These are phyloP conservation scores for Elsinoe perseae DNA, from an alignment of 2,329 filamentous ascomycete species.

Conservation along the genomic window DNA sequence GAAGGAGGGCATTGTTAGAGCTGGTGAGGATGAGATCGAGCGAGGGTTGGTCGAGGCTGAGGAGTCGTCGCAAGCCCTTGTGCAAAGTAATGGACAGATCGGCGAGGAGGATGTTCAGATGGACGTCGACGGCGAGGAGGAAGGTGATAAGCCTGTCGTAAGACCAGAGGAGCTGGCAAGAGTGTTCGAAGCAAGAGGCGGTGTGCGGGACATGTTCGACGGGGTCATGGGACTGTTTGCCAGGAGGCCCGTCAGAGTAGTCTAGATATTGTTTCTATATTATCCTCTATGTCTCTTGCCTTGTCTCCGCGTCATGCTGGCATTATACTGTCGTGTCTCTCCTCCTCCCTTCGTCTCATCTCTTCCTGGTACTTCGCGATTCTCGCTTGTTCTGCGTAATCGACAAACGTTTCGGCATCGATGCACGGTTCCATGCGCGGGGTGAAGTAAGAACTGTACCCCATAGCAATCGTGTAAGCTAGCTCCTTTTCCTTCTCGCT, in stretches of 20 bases:
- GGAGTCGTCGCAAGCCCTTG: neutral
- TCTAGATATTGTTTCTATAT: neutral
- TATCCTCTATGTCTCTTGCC: neutral
- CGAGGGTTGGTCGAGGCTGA: constrained; percentile 10
- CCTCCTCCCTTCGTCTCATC: neutral
- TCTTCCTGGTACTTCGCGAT: neutral
- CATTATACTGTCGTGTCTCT: neutral
- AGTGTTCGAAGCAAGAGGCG: constrained; percentile 61
- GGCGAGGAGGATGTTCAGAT: constrained; percentile 28
- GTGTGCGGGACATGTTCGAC: constrained; percentile 66
- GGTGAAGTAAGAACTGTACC: neutral
- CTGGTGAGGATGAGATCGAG: neutral
- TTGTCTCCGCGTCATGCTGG: neutral
- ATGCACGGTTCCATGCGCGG: neutral
- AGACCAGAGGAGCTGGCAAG: constrained; percentile 60
- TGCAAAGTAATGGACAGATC: neutral
- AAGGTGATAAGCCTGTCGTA: constrained; percentile 53
- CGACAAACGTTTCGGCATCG: neutral
- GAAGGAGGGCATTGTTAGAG: neutral
- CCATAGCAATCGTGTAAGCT: neutral
- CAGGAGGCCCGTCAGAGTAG: constrained; percentile 40
- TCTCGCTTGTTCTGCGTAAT: neutral
- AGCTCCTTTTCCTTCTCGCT: neutral
- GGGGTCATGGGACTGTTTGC: constrained; percentile 60
- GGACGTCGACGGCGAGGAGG: constrained; percentile 28